Percentiles rank a stretch among this genome's conserved stretches.
Conservation (phyloP, 2,329 filamentous ascomycete species). For the Sarocladium brachiariae region DNA sequence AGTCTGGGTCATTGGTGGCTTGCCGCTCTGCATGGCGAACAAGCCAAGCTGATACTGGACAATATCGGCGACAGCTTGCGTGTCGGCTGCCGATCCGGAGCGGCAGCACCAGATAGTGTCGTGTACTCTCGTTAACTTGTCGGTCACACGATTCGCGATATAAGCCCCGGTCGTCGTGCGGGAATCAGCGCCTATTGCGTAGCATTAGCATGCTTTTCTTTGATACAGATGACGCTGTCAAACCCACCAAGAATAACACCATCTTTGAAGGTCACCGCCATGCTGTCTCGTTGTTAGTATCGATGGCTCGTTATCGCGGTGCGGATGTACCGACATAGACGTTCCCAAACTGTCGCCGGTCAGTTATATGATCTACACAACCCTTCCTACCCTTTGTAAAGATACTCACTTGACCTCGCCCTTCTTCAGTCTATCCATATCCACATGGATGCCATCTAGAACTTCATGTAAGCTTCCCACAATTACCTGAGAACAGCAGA, state of each 20-base stretch:
- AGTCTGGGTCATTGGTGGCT: slow-evolving; percentile 87
- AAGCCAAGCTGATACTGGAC: slow-evolving; percentile 94
- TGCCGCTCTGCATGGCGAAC: slow-evolving; percentile 85
- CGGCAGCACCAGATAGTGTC: slow-evolving; percentile 99
- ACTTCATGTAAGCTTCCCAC: slow-evolving; percentile 10
- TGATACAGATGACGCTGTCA: no score
- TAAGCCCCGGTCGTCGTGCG: slow-evolving; percentile 96
- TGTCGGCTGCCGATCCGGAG: slow-evolving; percentile 94
- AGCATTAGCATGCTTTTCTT: no score
- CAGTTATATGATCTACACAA: slow-evolving; percentile 13
- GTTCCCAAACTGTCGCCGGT: slow-evolving; percentile 70
- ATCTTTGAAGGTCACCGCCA: slow-evolving; percentile 99
- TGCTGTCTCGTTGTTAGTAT: slow-evolving; percentile 44
- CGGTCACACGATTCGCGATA: slow-evolving; percentile 97
- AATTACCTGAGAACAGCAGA: slow-evolving; percentile 2
- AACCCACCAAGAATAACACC: slow-evolving; percentile 93
- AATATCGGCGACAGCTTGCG: slow-evolving; percentile 95
- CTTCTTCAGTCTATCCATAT: slow-evolving; percentile 98
- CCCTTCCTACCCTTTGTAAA: no score
- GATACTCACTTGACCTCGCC: slow-evolving; percentile 90
- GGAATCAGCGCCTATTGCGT: slow-evolving; percentile 70
- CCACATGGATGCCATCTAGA: slow-evolving; percentile 94
- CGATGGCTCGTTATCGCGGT: slow-evolving; percentile 18
- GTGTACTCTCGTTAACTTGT: slow-evolving; percentile 97
- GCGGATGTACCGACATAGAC: slow-evolving; percentile 66